These are phyloP conservation scores for Candida michaelii DNA, from an alignment of 805 yeast species.

Conservation along the genomic window DNA sequence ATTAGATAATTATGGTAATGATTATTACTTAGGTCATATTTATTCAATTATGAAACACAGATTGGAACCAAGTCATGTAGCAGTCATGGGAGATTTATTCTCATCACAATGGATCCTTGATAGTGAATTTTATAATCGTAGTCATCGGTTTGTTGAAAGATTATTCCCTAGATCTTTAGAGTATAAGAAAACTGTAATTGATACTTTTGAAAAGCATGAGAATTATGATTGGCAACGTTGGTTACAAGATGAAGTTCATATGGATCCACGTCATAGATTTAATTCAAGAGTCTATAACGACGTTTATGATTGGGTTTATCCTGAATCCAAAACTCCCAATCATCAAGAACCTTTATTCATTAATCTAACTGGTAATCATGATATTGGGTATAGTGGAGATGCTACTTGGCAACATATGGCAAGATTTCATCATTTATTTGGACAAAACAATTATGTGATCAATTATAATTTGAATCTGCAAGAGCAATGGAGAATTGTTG, in stretches of 20 bases:
- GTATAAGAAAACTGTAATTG: conserved; percentile 49
- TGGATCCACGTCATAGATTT: conserved; percentile 37
- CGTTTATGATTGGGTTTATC: conserved; percentile 65
- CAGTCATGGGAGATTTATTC: conserved; percentile 89
- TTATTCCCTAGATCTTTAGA: conserved; percentile 59
- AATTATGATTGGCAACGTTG: conserved; percentile 55
- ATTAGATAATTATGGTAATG: conserved; percentile 88
- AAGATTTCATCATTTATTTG: conserved; percentile 71
- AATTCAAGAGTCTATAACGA: conserved; percentile 46
- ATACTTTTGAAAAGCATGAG: conserved; percentile 48
- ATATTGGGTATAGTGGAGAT: conserved; percentile 93
- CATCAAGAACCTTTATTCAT: conserved; percentile 65
- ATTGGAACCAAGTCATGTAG: conserved; percentile 74
- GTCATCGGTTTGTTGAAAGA: conserved; percentile 69
- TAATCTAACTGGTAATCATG: conserved; percentile 93
- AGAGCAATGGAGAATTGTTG: conserved; percentile 87
- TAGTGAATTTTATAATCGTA: conserved; percentile 79
- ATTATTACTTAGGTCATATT: conserved; percentile 83
- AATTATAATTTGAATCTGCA: conserved; percentile 63
- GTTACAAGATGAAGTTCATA: conserved; percentile 39
- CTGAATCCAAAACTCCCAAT: conserved; percentile 27
- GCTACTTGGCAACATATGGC: conserved; percentile 89
- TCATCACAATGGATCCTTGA: conserved; percentile 95
- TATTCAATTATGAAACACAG: conserved; percentile 62
- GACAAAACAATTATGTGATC: conserved; percentile 80